Conservation (phyloP, 345 rosid species). For the Moricandia moricandioides region DNA sequence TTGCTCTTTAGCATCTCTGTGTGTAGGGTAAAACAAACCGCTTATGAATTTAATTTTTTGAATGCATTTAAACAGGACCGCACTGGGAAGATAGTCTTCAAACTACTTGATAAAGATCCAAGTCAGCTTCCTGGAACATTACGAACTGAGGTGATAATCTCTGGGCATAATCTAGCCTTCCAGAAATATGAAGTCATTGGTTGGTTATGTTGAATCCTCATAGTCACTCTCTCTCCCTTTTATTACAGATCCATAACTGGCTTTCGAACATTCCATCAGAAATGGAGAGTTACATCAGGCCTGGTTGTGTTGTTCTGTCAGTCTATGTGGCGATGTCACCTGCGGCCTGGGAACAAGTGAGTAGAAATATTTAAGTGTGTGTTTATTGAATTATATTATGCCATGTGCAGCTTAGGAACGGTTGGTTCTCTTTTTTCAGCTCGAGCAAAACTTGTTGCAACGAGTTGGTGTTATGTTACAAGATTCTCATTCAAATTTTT, state of each 20-base stretch:
- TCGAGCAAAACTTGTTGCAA: conserved; percentile 59
- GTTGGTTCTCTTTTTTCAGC: conserved; percentile 38
- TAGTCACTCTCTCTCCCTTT: conserved; percentile 7
- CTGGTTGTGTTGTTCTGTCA: conserved; percentile 84
- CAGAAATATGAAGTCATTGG: not conserved
- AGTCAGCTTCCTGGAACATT: conserved; percentile 68
- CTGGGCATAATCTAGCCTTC: not conserved
- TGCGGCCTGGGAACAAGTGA: conserved; percentile 71
- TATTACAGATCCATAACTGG: conserved; percentile 75
- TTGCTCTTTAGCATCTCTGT: not conserved
- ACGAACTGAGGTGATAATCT: conserved; percentile 52
- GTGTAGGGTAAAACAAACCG: not conserved
- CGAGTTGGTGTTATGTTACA: conserved; percentile 53
- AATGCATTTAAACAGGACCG: conserved; percentile 49
- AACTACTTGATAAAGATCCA: conserved; percentile 73
- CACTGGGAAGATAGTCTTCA: conserved; percentile 65
- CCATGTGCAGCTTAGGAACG: conserved; percentile 35
- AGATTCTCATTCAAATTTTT: conserved; percentile 56
- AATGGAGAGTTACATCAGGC: conserved; percentile 96
- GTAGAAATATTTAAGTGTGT: conserved; percentile 25
- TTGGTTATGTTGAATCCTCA: conserved; percentile 3
- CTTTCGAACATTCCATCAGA: conserved; percentile 86
- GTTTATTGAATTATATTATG: conserved; percentile 10
- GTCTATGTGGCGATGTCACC: conserved; percentile 71
- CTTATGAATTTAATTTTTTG: not conserved